Evolutionary conservation across 1,139 yeast species (phyloP), one percentile per base, ranked within the genome.

Genomic region (Geotrichum cucujoidarum): DNA sequence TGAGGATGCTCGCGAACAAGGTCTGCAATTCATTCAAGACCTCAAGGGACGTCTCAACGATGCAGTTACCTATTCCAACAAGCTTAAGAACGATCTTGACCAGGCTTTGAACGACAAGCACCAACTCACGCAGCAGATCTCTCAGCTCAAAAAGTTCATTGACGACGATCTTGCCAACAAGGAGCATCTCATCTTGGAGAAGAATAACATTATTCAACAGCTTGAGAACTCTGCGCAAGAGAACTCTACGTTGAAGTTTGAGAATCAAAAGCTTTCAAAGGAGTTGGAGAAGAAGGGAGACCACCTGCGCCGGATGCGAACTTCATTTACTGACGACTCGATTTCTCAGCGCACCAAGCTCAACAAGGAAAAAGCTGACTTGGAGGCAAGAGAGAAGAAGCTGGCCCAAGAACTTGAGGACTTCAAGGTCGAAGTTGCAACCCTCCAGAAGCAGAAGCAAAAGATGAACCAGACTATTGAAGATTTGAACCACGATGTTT

Each of bases 381-480:
- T 70, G 36, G 77, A 69, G 63, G 70, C 60, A 53, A 75, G 60
- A 56, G 66, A 65, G 53, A 72, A 57, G 40, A 68, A 59, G 50
- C 65, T 52, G 24, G 55, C 62, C 57, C 45, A 60, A 55, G 50
- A 66, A 62, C 51, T 59, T 34, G 63, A 62, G 31, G 57, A 53
- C 17, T 50, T 60, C 25, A 52, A 47, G 22, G 51, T 55, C 8
- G 53, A 59, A 40, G 52, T 55, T 40, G 56, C 53, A 11, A 57
- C 63, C 3, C 45, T 56, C 27, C 53, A 56, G 40, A 54, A 57
- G 35, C 64, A 62, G 38, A 58, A 57, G 43, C 95, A 86, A 66
- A 87, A 86, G 69, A 75, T 87, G 64, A 77, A 78, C 59, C 77
- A 95, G 67, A 95, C 86, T 69, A 74, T 87, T 48, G 95, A 87